Evolutionary conservation across 225 moss, liverwort and hornwort species (phyloP).

Genomic region (Lunularia cruciata): DNA sequence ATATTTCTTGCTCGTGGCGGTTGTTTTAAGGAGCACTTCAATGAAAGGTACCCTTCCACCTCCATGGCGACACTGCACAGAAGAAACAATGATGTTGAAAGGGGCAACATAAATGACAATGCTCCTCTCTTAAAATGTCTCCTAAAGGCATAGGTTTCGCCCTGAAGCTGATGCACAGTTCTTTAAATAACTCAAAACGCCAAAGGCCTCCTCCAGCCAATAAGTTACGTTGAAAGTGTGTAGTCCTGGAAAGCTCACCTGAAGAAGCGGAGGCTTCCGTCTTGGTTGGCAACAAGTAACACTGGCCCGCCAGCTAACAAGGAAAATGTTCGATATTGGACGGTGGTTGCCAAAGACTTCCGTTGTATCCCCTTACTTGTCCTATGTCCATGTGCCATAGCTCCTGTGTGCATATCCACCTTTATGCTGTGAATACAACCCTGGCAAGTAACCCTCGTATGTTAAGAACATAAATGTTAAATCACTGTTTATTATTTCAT

Average conservation of each 20-base stretch:
- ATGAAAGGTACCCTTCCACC: constrained; percentile 75
- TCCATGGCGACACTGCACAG: constrained; percentile 67
- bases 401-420: constrained; percentile 71
- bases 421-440: constrained; percentile 82
- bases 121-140: no score
- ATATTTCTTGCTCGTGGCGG: constrained; percentile 86
- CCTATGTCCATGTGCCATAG: constrained; percentile 74
- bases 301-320: constrained; percentile 89
- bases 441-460: constrained; percentile 32
- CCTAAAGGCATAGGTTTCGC: no score
- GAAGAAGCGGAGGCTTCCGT: constrained; percentile 95
- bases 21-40: constrained; percentile 88
- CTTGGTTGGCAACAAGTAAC: constrained; percentile 79
- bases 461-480: constrained; percentile 4
- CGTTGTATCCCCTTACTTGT: constrained; percentile 67
- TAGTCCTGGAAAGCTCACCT: constrained; percentile 29
- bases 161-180: not conserved
- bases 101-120: no score
- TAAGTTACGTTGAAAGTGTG: not conserved
- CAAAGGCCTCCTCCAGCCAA: not conserved
- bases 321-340: constrained; percentile 84
- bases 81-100: not conserved
- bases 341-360: constrained; percentile 79
- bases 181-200: not conserved
- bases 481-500: not conserved